A percentile compares a stretch with the other conserved stretches of the same genome.
Evolutionary conservation across 257 asterid genomes (phyloP).

Genomic region (Agastache rugosa): DNA sequence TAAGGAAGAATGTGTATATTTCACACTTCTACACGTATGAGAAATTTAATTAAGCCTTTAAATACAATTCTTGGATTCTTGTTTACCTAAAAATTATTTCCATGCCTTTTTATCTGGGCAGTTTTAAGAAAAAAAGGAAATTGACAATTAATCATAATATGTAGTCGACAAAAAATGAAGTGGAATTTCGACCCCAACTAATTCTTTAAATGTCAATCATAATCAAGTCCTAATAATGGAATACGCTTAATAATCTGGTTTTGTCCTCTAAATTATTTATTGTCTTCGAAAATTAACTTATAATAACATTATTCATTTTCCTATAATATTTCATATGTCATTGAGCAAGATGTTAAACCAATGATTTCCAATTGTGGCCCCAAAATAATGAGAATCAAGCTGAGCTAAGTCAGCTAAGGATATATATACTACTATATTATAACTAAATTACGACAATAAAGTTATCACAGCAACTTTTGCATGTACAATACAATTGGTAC

Average conservation of each 20-base stretch:
- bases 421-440: too few relatives aligned
- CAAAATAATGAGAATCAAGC: not conserved
- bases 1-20: not conserved
- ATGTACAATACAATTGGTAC: not conserved
- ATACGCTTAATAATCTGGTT: not conserved
- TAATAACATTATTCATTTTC: not conserved
- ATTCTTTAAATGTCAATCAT: slow-evolving; percentile 1
- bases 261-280: not conserved
- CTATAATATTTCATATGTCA: not conserved
- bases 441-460: too few relatives aligned
- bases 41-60: not conserved
- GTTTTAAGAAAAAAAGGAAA: not conserved
- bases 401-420: not conserved
- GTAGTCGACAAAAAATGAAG: not conserved
- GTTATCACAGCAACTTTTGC: not conserved
- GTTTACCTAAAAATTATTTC: not conserved
- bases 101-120: not conserved
- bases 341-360: not conserved
- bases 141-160: not conserved
- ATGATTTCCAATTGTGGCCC: slow-evolving; percentile 1
- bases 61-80: not conserved
- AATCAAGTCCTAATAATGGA: not conserved
- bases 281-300: not conserved
- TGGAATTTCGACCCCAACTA: not conserved
- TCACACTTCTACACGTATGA: not conserved